A percentile compares a stretch with the other conserved stretches of the same genome.
phyloP scores from a whole-genome alignment of 2,329 filamentous ascomycete species.

The Polytolypa hystricis region DNA sequence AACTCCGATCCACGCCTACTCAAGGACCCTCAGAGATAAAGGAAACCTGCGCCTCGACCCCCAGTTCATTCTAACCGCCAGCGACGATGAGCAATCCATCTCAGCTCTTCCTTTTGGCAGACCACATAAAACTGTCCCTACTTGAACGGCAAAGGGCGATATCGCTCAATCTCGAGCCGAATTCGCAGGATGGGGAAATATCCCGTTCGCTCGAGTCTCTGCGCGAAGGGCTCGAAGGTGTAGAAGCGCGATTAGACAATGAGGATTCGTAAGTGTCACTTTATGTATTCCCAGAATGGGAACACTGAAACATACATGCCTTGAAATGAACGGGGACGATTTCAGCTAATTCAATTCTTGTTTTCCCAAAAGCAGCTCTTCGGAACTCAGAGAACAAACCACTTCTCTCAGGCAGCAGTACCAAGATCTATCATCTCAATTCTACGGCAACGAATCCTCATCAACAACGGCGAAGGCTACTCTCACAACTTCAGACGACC shows the following conservation, averaged over 20 bases:
- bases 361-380: slow-evolving; percentile 18
- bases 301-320: too few relatives aligned
- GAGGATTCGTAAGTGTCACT: slow-evolving; percentile 52
- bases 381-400: slow-evolving; percentile 54
- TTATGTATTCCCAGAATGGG: too few relatives aligned
- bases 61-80: too few relatives aligned
- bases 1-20: too few relatives aligned
- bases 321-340: too few relatives aligned
- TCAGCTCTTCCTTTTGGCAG: slow-evolving; percentile 83
- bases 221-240: slow-evolving; percentile 61
- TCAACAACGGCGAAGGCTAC: slow-evolving; percentile 44
- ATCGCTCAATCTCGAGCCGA: slow-evolving; percentile 64
- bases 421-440: slow-evolving; percentile 66
- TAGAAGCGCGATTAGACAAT: slow-evolving; percentile 54
- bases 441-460: slow-evolving; percentile 49
- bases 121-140: slow-evolving; percentile 93
- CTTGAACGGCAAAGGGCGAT: slow-evolving; percentile 83
- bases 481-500: slow-evolving; percentile 51
- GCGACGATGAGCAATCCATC: slow-evolving; percentile 43
- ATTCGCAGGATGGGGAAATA: slow-evolving; percentile 79
- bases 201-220: slow-evolving; percentile 80
- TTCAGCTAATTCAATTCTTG: slow-evolving; percentile 1
- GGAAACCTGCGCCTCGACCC: too few relatives aligned
- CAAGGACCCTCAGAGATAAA: too few relatives aligned
- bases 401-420: slow-evolving; percentile 61